Base-by-base conservation (phyloP, 208 protist species). In the Blastocrithidia nonstop region DNA sequence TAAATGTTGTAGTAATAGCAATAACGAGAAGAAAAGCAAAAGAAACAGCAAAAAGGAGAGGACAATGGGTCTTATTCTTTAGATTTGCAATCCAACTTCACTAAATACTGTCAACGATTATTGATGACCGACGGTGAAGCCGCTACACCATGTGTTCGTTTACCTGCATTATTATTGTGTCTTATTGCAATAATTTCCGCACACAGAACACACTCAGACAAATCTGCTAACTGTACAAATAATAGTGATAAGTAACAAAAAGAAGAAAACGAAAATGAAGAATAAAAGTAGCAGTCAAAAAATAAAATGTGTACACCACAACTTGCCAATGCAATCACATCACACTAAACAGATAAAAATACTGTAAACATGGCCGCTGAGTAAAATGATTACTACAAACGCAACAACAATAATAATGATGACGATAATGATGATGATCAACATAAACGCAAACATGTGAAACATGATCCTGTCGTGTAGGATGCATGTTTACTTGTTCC, bases 121-220 rank as follows among this genome's bases (percentile, higher is more conserved):
- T 51, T 93, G n/a, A 66, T 78, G 23, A 72, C 70, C 23, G 83
- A 93, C 39, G 88, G 88, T 2, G 88, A 95, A 61, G 72, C 87
- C 62, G 49, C 68, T 1, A 65, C 66, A n/a, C 46, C 71, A 17
- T 79, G 65, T 44, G 51, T 88, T 20, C 63, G 68, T 3, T 54
- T 87, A 36, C 57, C 64, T 29, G 75, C 61, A 0, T 49, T 94
- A 9, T 64, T 94, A 25, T 55, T 92, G 6, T 65, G 57, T 37
- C 27, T 71, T 19, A 2, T 89, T 3, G 69, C 64, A 13, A 38
- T 92, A n/a, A 72, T 62, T 15, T 47, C 45, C 17, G 38, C n/a
- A n/a, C n/a, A n/a, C n/a, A n/a, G n/a, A n/a, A n/a, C n/a, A n/a
- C n/a, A n/a, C n/a, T n/a, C n/a, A n/a, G n/a, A n/a, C n/a, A n/a